Conservation (phyloP, 2,329 filamentous ascomycete species). For the Calonectria pauciramosa region DNA sequence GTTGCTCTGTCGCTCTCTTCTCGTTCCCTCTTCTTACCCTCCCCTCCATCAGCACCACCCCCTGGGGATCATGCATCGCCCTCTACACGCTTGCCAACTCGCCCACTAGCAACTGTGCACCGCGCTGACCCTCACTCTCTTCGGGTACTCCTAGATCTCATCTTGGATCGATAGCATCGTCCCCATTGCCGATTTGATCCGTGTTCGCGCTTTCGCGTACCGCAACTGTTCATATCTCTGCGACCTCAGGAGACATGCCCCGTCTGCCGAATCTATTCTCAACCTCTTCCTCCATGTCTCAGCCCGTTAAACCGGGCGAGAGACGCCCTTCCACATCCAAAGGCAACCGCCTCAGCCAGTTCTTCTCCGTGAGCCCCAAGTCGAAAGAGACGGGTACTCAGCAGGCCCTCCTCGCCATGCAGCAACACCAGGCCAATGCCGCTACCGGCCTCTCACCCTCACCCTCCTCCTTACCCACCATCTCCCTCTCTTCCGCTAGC, state of each 20-base stretch:
- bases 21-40: neutral
- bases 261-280: slow-evolving; percentile 72
- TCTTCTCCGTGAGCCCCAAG: slow-evolving; percentile 87
- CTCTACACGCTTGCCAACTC: slow-evolving; percentile 13
- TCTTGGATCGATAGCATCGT: slow-evolving; percentile 1
- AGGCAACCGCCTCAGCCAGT: slow-evolving; percentile 82
- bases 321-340: slow-evolving; percentile 75
- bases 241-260: slow-evolving; percentile 64
- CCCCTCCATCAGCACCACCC: slow-evolving; percentile 1
- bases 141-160: slow-evolving; percentile 17
- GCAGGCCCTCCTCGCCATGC: slow-evolving; percentile 76
- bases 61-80: slow-evolving; percentile 21
- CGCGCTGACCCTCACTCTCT: slow-evolving; percentile 28
- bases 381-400: slow-evolving; percentile 76
- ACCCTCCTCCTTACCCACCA: slow-evolving; percentile 86
- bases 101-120: slow-evolving; percentile 19
- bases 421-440: slow-evolving; percentile 64
- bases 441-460: slow-evolving; percentile 79
- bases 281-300: slow-evolving; percentile 63
- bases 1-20: slow-evolving; percentile 6
- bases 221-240: slow-evolving; percentile 14
- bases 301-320: slow-evolving; percentile 65
- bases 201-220: neutral
- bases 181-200: neutral
- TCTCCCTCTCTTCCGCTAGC: slow-evolving; percentile 89